phyloP scores from a whole-genome alignment of 805 yeast genomes.

The Grigorovia humatica region DNA sequence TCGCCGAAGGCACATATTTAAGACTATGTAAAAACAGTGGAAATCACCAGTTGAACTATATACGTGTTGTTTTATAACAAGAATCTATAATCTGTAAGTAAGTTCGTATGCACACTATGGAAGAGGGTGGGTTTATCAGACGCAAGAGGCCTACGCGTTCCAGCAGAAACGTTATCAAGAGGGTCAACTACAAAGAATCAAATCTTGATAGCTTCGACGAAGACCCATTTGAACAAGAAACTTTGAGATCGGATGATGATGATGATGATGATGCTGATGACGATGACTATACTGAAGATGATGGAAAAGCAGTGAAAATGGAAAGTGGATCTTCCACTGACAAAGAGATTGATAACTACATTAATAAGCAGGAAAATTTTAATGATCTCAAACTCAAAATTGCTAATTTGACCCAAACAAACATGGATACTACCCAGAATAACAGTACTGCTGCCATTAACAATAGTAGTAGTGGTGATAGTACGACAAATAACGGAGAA shows the following conservation, averaged over 20 bases:
- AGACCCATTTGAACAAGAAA: background rate
- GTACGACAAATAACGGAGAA: too few species aligned
- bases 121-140: constrained; percentile 26
- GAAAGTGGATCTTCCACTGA: constrained; percentile 3
- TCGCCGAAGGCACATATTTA: background rate
- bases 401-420: background rate
- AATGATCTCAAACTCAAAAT: background rate
- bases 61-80: too few species aligned
- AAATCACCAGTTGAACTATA: too few species aligned
- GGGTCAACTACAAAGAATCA: constrained; percentile 30
- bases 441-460: background rate
- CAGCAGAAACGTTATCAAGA: constrained; percentile 18
- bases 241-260: background rate
- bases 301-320: constrained; percentile 9
- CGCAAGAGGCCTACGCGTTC: constrained; percentile 6
- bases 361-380: constrained; percentile 7
- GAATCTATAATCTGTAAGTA: background rate
- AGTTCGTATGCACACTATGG: constrained; percentile 3
- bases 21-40: background rate
- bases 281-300: constrained; percentile 1
- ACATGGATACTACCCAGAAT: background rate
- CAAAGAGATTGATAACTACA: constrained; percentile 8
- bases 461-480: background rate
- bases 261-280: constrained; percentile 20
- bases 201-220: constrained; percentile 6